These are phyloP conservation scores for Parachaetomium inaequale DNA, from an alignment of 495 filamentous ascomycete genomes.

Conservation along the genomic window DNA sequence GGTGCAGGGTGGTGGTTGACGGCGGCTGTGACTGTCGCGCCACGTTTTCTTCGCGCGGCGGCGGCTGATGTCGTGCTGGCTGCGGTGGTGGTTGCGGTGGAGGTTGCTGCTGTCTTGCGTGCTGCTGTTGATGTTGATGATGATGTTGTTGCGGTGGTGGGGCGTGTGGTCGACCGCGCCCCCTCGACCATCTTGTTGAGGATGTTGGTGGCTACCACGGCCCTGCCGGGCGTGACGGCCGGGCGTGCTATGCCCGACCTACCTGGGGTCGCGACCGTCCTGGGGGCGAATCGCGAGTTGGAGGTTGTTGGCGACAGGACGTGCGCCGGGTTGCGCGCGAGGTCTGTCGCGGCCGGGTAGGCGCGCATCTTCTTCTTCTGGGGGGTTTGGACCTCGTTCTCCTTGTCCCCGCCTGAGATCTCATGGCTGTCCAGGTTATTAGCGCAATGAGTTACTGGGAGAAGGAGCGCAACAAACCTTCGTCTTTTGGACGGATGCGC, in stretches of 20 bases:
- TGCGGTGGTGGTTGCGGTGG: constrained; percentile 40
- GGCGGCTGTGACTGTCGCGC: constrained; percentile 26
- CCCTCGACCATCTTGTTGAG: constrained; percentile 61
- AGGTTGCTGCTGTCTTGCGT: not conserved
- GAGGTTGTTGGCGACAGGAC: constrained; percentile 78
- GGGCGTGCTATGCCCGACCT: constrained; percentile 8
- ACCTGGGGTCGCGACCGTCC: constrained; percentile 14
- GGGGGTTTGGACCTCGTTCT: constrained; percentile 59
- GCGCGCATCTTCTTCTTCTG: constrained; percentile 44
- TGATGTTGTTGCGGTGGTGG: no score
- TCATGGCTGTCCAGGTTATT: constrained; percentile 51
- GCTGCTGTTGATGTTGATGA: constrained; percentile 8
- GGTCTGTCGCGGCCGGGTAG: constrained; percentile 20
- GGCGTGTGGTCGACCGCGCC: constrained; percentile 46
- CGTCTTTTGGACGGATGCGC: constrained; percentile 53
- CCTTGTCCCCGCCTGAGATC: constrained; percentile 67
- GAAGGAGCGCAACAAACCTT: constrained; percentile 50
- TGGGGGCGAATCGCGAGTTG: constrained; percentile 65
- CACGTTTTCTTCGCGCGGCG: constrained; percentile 33
- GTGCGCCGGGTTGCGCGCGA: constrained; percentile 39
- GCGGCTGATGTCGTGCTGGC: constrained; percentile 22
- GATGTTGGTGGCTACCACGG: constrained; percentile 34
- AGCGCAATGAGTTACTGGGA: constrained; percentile 9
- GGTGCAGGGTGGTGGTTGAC: not conserved
- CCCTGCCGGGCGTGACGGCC: constrained; percentile 14